Base-by-base conservation (phyloP, 371 early-diverging fungal species). In the Fennellomyces sp. region DNA sequence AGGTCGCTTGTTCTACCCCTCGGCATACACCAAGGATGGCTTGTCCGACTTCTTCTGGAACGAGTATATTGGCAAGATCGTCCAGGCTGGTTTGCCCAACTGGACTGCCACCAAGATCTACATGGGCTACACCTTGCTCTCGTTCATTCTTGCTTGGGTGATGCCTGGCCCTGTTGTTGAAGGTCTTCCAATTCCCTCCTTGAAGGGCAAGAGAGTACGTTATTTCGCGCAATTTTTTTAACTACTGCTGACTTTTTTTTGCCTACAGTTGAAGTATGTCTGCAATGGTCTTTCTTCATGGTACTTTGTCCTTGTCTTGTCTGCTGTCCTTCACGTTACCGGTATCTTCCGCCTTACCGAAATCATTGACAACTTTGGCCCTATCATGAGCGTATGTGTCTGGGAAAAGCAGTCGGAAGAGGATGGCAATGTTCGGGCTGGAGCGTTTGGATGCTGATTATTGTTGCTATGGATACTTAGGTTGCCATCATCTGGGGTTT, bases 121-220 rank as follows among this genome's bases (percentile, higher is more conserved):
- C 60, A 55, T 83, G 61, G 80, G 79, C 2, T 89, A 83, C 63
- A 77, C 80, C 12, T 21, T 83, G n/a, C 80, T 82, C 58, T 78
- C 82, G 56, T 75, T 81, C 23, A 70, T 76, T 7, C 73, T 85
- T 26, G 89, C 89, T 36, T 84, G 77, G 23, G 58, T 75, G 36
- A 86, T 88, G 87, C 90, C 90, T 21, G 91, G 91, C 7, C 90
- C 90, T 0, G 64, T 78, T 29, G 78, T 89, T 12, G 69, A 86
- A 55, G 91, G 91, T 57, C 78, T 87, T 48, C 88, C 90, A 48
- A 75, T 91, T 56, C 88, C 90, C 49, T 84, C 84, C 35, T 69
- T 88, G 55, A 82, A 71, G 52, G 85, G 85, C 64, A 76, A 76
- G 58, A 79, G 61, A 33, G 81, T 76, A 72, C 66, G 67, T 64